phyloP scores from a whole-genome alignment of 176 grass and related monocot species.

The Aegilops tauschii region DNA sequence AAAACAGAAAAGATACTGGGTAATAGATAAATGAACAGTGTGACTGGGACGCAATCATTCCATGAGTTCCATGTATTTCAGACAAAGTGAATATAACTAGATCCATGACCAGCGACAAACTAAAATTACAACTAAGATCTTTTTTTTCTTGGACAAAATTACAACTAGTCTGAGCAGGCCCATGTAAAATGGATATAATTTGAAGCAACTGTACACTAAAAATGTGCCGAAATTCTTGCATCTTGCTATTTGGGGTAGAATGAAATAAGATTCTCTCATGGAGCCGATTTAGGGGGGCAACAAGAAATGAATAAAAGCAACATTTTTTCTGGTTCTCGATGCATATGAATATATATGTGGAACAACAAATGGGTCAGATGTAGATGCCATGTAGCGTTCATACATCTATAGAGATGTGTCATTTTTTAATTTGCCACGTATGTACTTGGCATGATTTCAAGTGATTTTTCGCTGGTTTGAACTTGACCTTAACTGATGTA shows the following conservation, averaged over 20 bases:
- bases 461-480: too few relatives aligned
- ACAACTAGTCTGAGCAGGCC: neutral
- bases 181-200: neutral
- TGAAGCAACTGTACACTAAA: neutral
- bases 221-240: neutral
- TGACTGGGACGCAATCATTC: too few relatives aligned
- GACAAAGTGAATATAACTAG: too few relatives aligned
- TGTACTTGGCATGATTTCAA: neutral
- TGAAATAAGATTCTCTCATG: neutral
- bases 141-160: too few relatives aligned
- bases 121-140: neutral
- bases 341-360: too few relatives aligned
- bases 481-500: too few relatives aligned
- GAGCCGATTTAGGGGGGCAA: neutral
- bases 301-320: neutral
- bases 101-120: too few relatives aligned
- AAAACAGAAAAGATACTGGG: too few relatives aligned
- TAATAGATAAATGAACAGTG: too few relatives aligned
- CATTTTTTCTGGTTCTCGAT: neutral
- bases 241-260: conserved; percentile 4
- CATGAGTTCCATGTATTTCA: too few relatives aligned
- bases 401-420: neutral
- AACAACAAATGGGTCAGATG: too few relatives aligned
- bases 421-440: neutral
- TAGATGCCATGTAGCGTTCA: too few relatives aligned